Base-by-base conservation (phyloP, 306 rosid genomes). In the Lablab purpureus region DNA sequence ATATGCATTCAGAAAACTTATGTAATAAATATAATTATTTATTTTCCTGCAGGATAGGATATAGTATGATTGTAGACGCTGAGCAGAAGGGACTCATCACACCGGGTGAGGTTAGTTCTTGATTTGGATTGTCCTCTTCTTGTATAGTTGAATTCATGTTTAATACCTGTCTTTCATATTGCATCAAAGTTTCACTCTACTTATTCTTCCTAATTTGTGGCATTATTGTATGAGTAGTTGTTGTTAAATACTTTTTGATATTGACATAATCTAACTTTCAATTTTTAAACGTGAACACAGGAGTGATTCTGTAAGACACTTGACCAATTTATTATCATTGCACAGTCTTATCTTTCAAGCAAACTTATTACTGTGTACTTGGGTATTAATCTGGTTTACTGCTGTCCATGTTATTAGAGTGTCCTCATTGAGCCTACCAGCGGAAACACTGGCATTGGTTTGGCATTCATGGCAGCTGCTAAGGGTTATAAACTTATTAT, bases 381-480 rank as follows among this genome's bases (percentile, higher is more conserved):
- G 25, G 67, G 75, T 22, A 62, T 27, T 76, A 72, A 79, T 52
- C 21, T 50, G 58, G 60, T 43, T 37, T 77, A 22, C 47, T 79
- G 54, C 21, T 51, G 25, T 62, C 70, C 83, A 19, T 86, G 55
- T 34, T 77, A 79, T 62, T 84, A 93, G 98, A 93, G 97, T 82
- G 84, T 89, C 76, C 86, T 93, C 67, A 81, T 93, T 78, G 98
- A 93, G 87, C 94, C 98, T 73, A 93, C 98, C 22, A 93, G 98
- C 9, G 97, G 98, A 43, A 93, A 93, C 85, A 93, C 98, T 69
- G 98, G 97, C 86, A 93, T 91, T 67, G 98, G 97, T 4, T 84
- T 93, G 89, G 98, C 97, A 19, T 93, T 93, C 88, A 91, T 93
- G 84, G 94, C 98, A 13, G 98, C 98, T 50, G 98, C 98, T 43